Evolutionary conservation across 2,329 filamentous ascomycete genomes (phyloP), one percentile per base, ranked within the genome.

Genomic region (Clonostachys rosea): DNA sequence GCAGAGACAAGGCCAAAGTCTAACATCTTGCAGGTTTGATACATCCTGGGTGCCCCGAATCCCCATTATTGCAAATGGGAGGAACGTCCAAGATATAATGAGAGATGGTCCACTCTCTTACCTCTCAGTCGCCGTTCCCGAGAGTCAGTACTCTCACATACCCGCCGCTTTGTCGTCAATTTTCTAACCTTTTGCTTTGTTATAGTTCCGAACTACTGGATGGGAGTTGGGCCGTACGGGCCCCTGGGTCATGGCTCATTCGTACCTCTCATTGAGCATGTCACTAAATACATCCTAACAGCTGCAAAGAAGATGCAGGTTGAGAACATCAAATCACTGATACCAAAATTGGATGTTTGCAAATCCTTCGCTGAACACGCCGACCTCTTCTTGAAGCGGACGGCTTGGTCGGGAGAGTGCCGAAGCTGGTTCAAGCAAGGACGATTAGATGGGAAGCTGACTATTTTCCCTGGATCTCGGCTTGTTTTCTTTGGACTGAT

Each of bases 401-500:
- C 74, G 2, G 69, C 73, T 5, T 80, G 76, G 70, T 62, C 69
- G 13, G 64, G 68, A 13, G 58, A 62, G 24, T 74, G 74, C 47
- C 63, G 68, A 9, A 75, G 72, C 10, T 78, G 74, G 75, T 79
- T 74, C 58, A 78, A 76, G 58, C 62, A 65, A 37, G 72, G 67
- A 12, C 56, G 52, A 11, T 59, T 55, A 8, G 62, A 70, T 35
- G 74, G 70, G 0, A 68, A 69, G 3, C 70, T 66, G 11, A 73
- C 71, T 7, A 57, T 78, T 44, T 74, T 78, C 51, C 74, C 74
- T 0, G 75, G 74, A 10, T 74, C 70, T 52, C 63, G 74, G 30
- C 60, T 74, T 43, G 72, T 77, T 53, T 76, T 76, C 56, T 71
- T 76, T 55, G 70, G 74, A 52, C 54, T 57, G 10, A 69, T 79